These are phyloP conservation scores for Lactarius indigo DNA, from an alignment of 768 basidiomycete species.

Conservation along the genomic window DNA sequence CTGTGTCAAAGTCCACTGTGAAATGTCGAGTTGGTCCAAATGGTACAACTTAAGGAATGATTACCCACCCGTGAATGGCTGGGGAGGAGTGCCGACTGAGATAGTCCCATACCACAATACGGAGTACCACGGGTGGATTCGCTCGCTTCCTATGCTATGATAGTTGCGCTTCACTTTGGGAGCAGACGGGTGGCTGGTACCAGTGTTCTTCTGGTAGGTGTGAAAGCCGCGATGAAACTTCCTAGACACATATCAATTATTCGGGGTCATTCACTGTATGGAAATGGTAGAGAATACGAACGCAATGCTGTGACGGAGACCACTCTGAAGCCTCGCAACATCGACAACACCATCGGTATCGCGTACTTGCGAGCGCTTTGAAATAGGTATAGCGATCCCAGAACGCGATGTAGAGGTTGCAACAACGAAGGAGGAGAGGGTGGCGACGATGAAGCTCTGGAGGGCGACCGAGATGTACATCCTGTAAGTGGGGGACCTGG, in stretches of 20 bases:
- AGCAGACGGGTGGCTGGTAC: not conserved
- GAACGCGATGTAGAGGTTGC: not conserved
- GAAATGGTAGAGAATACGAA: not conserved
- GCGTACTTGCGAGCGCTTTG: not conserved
- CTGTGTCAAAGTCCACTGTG: conserved; percentile 39
- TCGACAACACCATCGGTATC: not conserved
- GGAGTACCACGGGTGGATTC: too few species aligned
- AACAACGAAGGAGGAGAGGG: not conserved
- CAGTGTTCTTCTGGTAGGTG: conserved; percentile 8
- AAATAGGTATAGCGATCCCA: conserved; percentile 1
- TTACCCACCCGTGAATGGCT: not conserved
- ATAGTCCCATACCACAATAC: conserved; percentile 10
- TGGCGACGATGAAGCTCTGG: too few species aligned
- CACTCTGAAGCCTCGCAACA: not conserved
- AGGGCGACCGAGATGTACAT: not conserved
- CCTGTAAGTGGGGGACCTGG: too few species aligned
- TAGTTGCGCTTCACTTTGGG: not conserved
- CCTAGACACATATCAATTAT: not conserved
- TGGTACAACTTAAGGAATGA: not conserved
- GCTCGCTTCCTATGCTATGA: not conserved
- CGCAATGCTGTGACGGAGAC: not conserved
- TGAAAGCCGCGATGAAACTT: conserved; percentile 1
- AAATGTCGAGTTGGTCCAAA: not conserved
- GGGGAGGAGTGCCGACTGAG: conserved; percentile 14
- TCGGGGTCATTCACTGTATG: not conserved